Conservation (phyloP, 139 green algal genomes). For the Medakamo hakoo region DNA sequence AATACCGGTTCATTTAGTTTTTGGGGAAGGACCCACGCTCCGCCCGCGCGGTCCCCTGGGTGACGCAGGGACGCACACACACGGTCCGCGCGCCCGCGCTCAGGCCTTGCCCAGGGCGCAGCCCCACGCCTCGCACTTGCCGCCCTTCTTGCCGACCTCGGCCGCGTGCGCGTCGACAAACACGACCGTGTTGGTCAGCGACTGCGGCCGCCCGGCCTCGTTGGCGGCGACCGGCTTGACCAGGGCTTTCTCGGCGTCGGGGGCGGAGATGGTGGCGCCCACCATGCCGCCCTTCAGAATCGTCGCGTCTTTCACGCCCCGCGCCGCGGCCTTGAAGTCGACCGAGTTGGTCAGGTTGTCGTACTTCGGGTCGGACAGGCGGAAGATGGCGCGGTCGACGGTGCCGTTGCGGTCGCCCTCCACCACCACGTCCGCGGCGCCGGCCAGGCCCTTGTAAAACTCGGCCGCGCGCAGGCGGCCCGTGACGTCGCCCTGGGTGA, state of each 20-base stretch:
- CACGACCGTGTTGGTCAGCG: not conserved
- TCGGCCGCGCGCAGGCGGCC: not conserved
- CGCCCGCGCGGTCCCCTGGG: too few relatives aligned
- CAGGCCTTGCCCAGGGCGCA: too few relatives aligned
- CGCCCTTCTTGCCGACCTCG: not conserved
- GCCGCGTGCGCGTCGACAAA: not conserved
- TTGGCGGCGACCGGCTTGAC: not conserved
- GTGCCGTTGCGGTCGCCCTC: not conserved
- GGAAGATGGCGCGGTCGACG: not conserved
- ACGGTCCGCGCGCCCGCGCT: too few relatives aligned
- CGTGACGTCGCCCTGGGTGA: not conserved
- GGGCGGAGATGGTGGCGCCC: not conserved
- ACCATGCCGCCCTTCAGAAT: not conserved
- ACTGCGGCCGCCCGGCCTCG: not conserved
- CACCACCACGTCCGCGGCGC: not conserved
- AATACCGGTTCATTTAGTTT: too few relatives aligned
- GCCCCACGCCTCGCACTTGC: not conserved
- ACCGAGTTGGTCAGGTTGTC: not conserved
- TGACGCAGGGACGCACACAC: too few relatives aligned
- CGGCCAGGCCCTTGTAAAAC: not conserved
- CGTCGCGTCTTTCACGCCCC: not conserved
- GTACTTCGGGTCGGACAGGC: not conserved
- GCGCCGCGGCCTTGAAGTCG: not conserved
- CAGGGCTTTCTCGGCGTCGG: not conserved
- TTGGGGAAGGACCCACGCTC: too few relatives aligned